Percentiles rank a stretch among this genome's conserved stretches.
phyloP scores from a whole-genome alignment of 495 filamentous ascomycete genomes.

The Neurospora africana region DNA sequence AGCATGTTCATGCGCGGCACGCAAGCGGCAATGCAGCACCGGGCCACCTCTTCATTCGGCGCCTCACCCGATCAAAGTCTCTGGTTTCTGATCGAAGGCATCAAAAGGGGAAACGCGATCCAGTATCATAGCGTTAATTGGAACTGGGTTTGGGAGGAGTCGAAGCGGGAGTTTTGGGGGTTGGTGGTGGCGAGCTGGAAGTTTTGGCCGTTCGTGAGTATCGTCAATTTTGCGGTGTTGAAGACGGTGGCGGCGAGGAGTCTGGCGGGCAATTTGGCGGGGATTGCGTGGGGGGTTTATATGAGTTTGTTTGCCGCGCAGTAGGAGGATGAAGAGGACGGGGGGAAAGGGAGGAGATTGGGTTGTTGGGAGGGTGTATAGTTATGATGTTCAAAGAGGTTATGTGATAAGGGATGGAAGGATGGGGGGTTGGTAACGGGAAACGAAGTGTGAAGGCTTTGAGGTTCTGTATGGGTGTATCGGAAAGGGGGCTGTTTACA shows the following conservation, averaged over 20 bases:
- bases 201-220: constrained; percentile 74
- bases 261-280: constrained; percentile 68
- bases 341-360: not conserved
- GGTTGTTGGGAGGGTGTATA: not conserved
- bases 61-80: constrained; percentile 8
- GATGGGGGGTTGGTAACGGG: not conserved
- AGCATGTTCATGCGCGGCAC: constrained; percentile 35
- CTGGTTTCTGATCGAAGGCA: constrained; percentile 9
- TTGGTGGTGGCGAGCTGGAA: constrained; percentile 67
- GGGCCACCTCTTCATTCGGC: not conserved
- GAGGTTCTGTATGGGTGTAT: not conserved
- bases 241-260: constrained; percentile 61
- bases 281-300: constrained; percentile 80
- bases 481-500: not conserved
- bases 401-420: not conserved
- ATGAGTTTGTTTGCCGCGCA: constrained; percentile 52
- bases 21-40: constrained; percentile 27
- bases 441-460: not conserved
- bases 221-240: constrained; percentile 70
- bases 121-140: constrained; percentile 25
- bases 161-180: constrained; percentile 50
- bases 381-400: not conserved
- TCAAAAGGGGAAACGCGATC: constrained; percentile 11
- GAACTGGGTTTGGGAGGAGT: constrained; percentile 19
- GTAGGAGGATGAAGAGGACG: constrained; percentile 1